phyloP scores from a whole-genome alignment of 75 land plant genomes.

The Pinus taeda region DNA sequence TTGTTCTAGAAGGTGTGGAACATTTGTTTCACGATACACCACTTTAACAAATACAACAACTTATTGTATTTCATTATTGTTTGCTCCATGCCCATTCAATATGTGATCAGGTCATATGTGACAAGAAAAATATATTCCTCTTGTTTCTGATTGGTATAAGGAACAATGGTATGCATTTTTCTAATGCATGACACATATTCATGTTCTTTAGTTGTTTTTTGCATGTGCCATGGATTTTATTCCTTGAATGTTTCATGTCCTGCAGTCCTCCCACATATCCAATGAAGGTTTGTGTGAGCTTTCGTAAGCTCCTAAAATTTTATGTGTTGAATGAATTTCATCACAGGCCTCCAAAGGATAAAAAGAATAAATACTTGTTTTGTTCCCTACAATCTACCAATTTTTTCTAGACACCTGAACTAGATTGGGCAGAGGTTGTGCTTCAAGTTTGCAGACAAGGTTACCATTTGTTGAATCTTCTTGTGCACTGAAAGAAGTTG shows the following conservation, averaged over 20 bases:
- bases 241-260: not conserved
- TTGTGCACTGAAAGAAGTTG: conserved; percentile 96
- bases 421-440: conserved; percentile 99
- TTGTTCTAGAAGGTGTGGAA: conserved; percentile 89
- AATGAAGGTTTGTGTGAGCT: conserved; percentile 96
- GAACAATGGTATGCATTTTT: conserved; percentile 80
- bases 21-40: conserved; percentile 66
- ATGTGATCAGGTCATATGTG: conserved; percentile 96
- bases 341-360: conserved; percentile 97
- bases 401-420: conserved; percentile 95
- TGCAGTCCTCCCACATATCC: conserved; percentile 98
- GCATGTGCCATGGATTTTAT: not conserved
- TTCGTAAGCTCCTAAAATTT: conserved; percentile 93
- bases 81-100: conserved; percentile 98
- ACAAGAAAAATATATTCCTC: conserved; percentile 93
- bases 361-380: conserved; percentile 97
- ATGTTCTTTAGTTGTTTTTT: not conserved
- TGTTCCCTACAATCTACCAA: conserved; percentile 93
- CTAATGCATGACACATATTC: not conserved
- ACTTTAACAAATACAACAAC: conserved; percentile 98
- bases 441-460: conserved; percentile 98
- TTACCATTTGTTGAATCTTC: conserved; percentile 94
- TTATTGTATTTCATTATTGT: conserved; percentile 88
- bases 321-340: conserved; percentile 96
- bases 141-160: conserved; percentile 99